Evolutionary conservation across 345 rosid species (phyloP).

Genomic region (Populus euphratica): DNA sequence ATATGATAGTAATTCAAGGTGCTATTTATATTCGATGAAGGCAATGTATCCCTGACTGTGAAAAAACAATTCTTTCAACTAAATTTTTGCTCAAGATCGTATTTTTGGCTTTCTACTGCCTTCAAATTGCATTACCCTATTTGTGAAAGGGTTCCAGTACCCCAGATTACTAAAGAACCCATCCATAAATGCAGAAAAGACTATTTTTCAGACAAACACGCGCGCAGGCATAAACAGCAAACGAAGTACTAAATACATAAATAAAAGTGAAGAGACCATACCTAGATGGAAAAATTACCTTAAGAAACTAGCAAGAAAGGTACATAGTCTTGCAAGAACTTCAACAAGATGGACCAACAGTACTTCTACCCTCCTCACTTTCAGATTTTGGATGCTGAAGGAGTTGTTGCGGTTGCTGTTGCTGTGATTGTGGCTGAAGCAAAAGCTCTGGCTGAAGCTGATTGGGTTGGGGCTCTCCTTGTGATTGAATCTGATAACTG

Average conservation of each 20-base stretch:
- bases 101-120: background rate
- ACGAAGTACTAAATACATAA: background rate
- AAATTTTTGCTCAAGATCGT: background rate
- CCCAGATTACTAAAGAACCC: background rate
- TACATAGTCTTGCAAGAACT: background rate
- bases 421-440: slow-evolving; percentile 38
- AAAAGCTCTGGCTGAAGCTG: slow-evolving; percentile 49
- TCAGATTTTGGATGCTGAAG: slow-evolving; percentile 44
- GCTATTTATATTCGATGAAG: background rate
- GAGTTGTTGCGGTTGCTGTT: slow-evolving; percentile 11
- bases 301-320: background rate
- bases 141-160: background rate
- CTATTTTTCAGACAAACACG: background rate
- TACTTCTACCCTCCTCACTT: slow-evolving; percentile 45
- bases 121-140: background rate
- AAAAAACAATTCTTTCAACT: background rate
- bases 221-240: background rate
- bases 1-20: background rate
- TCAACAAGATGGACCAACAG: slow-evolving; percentile 36
- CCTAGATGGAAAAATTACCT: background rate
- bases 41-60: background rate
- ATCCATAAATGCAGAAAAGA: background rate
- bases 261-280: slow-evolving; percentile 1
- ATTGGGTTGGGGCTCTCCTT: slow-evolving; percentile 28
- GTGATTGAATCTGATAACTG: slow-evolving; percentile 49